phyloP scores from a whole-genome alignment of 768 basidiomycete genomes.

The Suillus paluster region DNA sequence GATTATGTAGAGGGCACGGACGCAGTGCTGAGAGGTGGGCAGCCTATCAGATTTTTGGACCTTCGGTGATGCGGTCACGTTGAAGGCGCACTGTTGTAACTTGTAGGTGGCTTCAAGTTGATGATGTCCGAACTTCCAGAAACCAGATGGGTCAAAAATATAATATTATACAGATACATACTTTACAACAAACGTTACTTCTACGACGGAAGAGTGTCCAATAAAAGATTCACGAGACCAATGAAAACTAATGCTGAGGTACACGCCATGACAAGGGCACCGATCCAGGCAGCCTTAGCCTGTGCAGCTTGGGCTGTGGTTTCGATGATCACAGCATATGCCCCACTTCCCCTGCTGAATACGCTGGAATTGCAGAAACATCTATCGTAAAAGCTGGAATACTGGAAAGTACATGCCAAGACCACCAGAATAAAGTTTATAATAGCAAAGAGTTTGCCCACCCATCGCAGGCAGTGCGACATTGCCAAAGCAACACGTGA shows the following conservation, averaged over 20 bases:
- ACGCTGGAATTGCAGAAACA: slow-evolving; percentile 30
- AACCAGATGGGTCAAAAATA: too few relatives aligned
- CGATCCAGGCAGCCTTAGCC: slow-evolving; percentile 41
- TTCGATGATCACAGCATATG: neutral
- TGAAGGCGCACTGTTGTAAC: too few relatives aligned
- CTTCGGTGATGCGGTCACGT: too few relatives aligned
- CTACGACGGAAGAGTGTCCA: slow-evolving; percentile 17
- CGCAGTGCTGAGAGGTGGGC: too few relatives aligned
- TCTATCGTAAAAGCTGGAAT: slow-evolving; percentile 22
- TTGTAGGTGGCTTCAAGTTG: too few relatives aligned
- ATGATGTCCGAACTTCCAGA: too few relatives aligned
- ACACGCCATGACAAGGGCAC: slow-evolving; percentile 37
- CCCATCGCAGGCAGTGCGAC: slow-evolving; percentile 16
- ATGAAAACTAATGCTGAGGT: slow-evolving; percentile 29
- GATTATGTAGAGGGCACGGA: too few relatives aligned
- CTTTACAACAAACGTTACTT: slow-evolving; percentile 5
- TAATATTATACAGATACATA: too few relatives aligned
- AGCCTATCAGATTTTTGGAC: too few relatives aligned
- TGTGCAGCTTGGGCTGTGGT: slow-evolving; percentile 17
- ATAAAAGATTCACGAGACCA: slow-evolving; percentile 31
- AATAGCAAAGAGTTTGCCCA: slow-evolving; percentile 22
- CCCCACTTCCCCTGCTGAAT: slow-evolving; percentile 12
- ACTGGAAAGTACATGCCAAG: slow-evolving; percentile 25
- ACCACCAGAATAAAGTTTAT: slow-evolving; percentile 22
- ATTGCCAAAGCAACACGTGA: slow-evolving; percentile 4